phyloP scores from a whole-genome alignment of 768 basidiomycete genomes.

The Sporobolomyces pararoseus region DNA sequence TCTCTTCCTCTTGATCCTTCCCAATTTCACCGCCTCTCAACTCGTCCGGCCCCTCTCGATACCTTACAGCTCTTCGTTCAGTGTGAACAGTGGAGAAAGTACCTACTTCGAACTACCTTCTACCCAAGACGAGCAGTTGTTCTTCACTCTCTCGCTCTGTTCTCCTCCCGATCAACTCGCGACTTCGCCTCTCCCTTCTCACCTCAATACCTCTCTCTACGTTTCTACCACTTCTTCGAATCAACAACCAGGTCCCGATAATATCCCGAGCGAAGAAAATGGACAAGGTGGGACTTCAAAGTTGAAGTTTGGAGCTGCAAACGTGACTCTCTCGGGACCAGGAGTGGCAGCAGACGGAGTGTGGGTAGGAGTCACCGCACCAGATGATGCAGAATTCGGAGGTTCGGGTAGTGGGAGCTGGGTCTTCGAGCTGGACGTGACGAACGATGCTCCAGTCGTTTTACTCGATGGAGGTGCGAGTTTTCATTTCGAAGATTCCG shows the following conservation, averaged over 20 bases:
- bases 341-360: conserved; percentile 12
- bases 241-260: neutral
- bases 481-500: conserved; percentile 38
- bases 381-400: neutral
- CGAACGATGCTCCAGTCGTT: conserved; percentile 15
- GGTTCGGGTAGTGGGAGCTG: neutral
- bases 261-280: neutral
- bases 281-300: neutral
- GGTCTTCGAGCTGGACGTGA: conserved; percentile 40
- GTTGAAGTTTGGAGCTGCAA: conserved; percentile 22
- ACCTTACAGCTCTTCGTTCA: conserved; percentile 6
- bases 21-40: conserved; percentile 8
- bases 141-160: conserved; percentile 31
- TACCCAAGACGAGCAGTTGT: neutral
- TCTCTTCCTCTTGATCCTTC: neutral
- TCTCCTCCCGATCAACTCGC: conserved; percentile 1
- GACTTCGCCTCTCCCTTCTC: conserved; percentile 1
- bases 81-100: neutral
- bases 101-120: neutral
- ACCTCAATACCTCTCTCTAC: conserved; percentile 22
- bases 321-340: conserved; percentile 10
- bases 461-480: conserved; percentile 15
- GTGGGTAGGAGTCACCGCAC: conserved; percentile 35
- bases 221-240: conserved; percentile 11
- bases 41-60: neutral